Base-by-base conservation (phyloP, 129 eudicot genomes). In the Tagetes erecta region DNA sequence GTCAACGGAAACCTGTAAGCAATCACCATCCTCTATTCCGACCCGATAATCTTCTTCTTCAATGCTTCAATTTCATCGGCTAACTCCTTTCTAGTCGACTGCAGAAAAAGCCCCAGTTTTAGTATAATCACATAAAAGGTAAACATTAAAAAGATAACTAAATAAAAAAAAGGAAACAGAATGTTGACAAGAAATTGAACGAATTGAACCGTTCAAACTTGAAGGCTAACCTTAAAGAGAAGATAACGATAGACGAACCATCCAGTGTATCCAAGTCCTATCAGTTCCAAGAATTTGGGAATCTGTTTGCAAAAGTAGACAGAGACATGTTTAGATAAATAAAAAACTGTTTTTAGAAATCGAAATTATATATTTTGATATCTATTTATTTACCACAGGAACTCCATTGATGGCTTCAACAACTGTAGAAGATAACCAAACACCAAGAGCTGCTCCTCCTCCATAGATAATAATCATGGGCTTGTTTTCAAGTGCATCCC, bases 401-500 rank as follows among this genome's bases (percentile, higher is more conserved):
- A 75, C 80, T 4, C 72, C 76, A 6, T 75, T 70, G 77, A 80
- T 69, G 36, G 80, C 80, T 34, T 80, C 70, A 69, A 75, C 7
- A 36, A 75, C 14, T 41, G 80, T 70, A 40, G 77, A 62, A 76
- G 77, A 64, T 70, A 80, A 64, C 84, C 84, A 80, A 69, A 80
- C 68, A 64, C 80, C 84, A 68, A 75, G 42, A 20, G 36, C 73
- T 50, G 80, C 77, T 20, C 84, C 84, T 59, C 84, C 84, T 75
- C 80, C 84, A 75, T 80, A 80, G 45, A 80, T 67, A 52, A 75
- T 58, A 69, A 72, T 72, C 53, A 70, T 60, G 62, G 84, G 80
- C 55, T 80, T 80, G 77, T 80, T 80, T 51, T 80, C 84, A 80
- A 69, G 51, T 71, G 76, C 84, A 69, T 80, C 77, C 84, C 84